phyloP scores from a whole-genome alignment of 169 alveolate species.

The Perkinsus chesapeaki region DNA sequence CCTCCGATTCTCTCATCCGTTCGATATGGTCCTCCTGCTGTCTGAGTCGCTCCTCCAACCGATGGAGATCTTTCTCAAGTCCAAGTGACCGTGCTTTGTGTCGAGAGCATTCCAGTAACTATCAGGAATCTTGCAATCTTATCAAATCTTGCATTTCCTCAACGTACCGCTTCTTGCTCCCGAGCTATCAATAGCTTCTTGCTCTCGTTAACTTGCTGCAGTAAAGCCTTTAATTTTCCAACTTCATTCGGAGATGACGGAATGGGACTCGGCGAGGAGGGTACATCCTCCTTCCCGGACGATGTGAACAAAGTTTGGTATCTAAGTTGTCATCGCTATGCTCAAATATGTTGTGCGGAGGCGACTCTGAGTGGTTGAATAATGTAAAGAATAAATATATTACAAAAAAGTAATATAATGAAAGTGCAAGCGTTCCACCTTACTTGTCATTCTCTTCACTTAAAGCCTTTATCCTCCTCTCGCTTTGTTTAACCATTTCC shows the following conservation, averaged over 20 bases:
- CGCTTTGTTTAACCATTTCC: not conserved
- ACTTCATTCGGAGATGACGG: not conserved
- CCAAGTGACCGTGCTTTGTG: not conserved
- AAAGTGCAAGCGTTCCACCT: not conserved
- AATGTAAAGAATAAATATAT: no score
- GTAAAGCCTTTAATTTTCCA: not conserved
- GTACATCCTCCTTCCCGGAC: not conserved
- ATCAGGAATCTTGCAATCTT: not conserved
- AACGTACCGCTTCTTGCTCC: not conserved
- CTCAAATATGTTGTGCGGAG: not conserved
- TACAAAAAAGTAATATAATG: no score
- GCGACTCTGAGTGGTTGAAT: no score
- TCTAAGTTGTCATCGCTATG: not conserved
- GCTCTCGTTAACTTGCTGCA: not conserved
- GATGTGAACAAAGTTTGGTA: conserved; percentile 2
- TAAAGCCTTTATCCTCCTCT: not conserved
- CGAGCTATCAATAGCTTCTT: not conserved
- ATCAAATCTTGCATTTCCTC: not conserved
- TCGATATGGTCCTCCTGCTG: not conserved
- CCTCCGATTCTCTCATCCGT: not conserved
- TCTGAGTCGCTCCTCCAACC: not conserved
- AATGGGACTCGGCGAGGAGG: no score
- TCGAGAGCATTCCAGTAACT: not conserved
- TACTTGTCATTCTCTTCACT: not conserved
- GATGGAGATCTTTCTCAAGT: not conserved